These are phyloP conservation scores for Penicillium macrosclerotiorum DNA, from an alignment of 495 filamentous ascomycete species.

Conservation along the genomic window DNA sequence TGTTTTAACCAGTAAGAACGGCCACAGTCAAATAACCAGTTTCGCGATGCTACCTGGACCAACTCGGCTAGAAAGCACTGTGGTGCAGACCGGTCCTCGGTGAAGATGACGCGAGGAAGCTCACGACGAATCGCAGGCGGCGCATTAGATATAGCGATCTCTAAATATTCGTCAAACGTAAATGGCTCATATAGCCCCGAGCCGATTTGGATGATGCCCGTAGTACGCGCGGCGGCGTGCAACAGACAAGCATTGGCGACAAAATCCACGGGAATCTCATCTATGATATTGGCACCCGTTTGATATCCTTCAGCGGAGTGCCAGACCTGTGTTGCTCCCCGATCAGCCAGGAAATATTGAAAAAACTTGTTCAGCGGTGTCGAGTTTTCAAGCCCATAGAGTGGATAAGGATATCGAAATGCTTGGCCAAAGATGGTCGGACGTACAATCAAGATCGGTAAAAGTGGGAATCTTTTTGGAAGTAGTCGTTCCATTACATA, in stretches of 20 bases:
- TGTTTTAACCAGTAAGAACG: conserved; percentile 38
- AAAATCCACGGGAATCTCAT: conserved; percentile 42
- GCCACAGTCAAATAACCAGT: conserved; percentile 40
- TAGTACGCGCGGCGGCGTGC: conserved; percentile 34
- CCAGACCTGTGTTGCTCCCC: conserved; percentile 30
- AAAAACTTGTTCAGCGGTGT: conserved; percentile 37
- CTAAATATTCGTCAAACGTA: conserved; percentile 31
- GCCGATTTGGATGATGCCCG: conserved; percentile 33
- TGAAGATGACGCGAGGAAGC: conserved; percentile 28
- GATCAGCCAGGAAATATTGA: conserved; percentile 27
- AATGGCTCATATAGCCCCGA: conserved; percentile 30
- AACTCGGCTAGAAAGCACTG: conserved; percentile 37
- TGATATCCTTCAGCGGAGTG: conserved; percentile 31
- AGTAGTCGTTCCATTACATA: conserved; percentile 40
- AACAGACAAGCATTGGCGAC: conserved; percentile 40
- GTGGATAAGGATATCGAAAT: conserved; percentile 34
- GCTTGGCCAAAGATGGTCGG: conserved; percentile 43
- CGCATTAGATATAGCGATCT: conserved; percentile 16
- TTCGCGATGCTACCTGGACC: conserved; percentile 31
- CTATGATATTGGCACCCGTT: conserved; percentile 33
- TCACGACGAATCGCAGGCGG: conserved; percentile 19
- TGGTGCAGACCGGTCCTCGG: conserved; percentile 24
- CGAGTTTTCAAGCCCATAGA: conserved; percentile 36
- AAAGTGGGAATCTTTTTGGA: conserved; percentile 22
- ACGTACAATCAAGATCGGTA: conserved; percentile 37